Evolutionary conservation across 345 rosid genomes (phyloP), one percentile per base, ranked within the genome.

Genomic region (Brassica rapa): DNA sequence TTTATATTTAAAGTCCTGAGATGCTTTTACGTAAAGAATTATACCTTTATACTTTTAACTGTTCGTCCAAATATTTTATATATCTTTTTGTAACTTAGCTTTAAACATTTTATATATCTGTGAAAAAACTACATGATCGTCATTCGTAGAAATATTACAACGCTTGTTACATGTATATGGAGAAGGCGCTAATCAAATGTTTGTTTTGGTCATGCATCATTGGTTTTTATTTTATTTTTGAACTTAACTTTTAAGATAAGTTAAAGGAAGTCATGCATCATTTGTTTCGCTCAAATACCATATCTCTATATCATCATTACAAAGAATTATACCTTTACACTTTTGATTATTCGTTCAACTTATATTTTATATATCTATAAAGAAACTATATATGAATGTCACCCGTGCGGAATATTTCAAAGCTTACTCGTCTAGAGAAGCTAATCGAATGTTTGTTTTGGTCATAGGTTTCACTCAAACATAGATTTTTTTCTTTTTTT

Each of bases 101-200:
- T 2, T 23, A 49, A 49, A 23, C 4, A 59, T 23, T 3, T 4
- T 59, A 23, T 24, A 24, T 59, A 59, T 59, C n/a, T 24, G 5
- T 23, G 21, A 57, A 57, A 29, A 57, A 57, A 57, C 30, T 57
- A 57, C 62, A 10, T 10, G 15, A 11, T 24, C n/a, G n/a, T 59
- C 29, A 59, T 12, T 59, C 63, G 32, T 4, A 59, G 3, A 25
- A 69, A 49, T 27, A 19, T 27, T 33, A 9, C 64, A 60, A 6
- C 70, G 16, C 29, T 77, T 61, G 5, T 21, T 3, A 62, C 7
- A 27, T 27, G 30, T 27, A 68, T 61, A 70, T 21, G 41, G 33
- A 64, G 46, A 56, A 78, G 56, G 19, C 19, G 60, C 60, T 15
- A 65, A 72, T 68, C 68, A 76, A 43, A 41, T 15, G 16, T 68